Conservation (phyloP, 805 yeast genomes). For the Pichia insulana region DNA sequence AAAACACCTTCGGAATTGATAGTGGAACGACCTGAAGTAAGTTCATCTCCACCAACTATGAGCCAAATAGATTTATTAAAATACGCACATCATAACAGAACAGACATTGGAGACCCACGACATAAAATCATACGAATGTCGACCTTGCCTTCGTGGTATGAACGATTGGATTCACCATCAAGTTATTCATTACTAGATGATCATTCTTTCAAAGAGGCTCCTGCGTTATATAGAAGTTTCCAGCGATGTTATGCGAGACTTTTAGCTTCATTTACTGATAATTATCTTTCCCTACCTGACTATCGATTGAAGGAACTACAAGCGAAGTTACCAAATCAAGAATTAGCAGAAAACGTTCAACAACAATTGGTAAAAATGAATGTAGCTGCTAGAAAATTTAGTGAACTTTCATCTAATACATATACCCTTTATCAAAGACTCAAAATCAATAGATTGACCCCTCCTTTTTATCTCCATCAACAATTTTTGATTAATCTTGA, state of each 20-base stretch:
- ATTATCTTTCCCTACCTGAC: slow-evolving; percentile 1
- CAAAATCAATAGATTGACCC: slow-evolving; percentile 5
- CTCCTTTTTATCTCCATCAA: slow-evolving; percentile 16
- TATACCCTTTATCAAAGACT: slow-evolving; percentile 10
- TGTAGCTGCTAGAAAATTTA: slow-evolving; percentile 5
- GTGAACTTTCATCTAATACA: slow-evolving; percentile 6
- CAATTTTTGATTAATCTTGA: slow-evolving; percentile 10
- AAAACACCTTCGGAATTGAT: neutral
- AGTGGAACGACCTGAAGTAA: neutral
- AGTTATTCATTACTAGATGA: slow-evolving; percentile 3
- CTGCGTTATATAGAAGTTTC: slow-evolving; percentile 4
- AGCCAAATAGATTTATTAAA: slow-evolving; percentile 3
- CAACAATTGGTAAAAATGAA: slow-evolving; percentile 3
- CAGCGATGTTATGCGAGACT: slow-evolving; percentile 5
- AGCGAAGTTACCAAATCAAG: neutral
- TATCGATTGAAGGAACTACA: slow-evolving; percentile 2
- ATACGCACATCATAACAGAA: neutral
- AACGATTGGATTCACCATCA: slow-evolving; percentile 4
- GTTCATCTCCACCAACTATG: neutral
- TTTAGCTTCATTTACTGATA: slow-evolving; percentile 4
- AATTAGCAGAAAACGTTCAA: slow-evolving; percentile 1
- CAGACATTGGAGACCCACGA: neutral
- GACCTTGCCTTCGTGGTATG: slow-evolving; percentile 7
- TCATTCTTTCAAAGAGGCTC: neutral
- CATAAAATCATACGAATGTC: neutral